Percentiles rank a stretch among this genome's conserved stretches.
Evolutionary conservation across 768 basidiomycete species (phyloP).

Genomic region (Tricholoma bakamatsutake): DNA sequence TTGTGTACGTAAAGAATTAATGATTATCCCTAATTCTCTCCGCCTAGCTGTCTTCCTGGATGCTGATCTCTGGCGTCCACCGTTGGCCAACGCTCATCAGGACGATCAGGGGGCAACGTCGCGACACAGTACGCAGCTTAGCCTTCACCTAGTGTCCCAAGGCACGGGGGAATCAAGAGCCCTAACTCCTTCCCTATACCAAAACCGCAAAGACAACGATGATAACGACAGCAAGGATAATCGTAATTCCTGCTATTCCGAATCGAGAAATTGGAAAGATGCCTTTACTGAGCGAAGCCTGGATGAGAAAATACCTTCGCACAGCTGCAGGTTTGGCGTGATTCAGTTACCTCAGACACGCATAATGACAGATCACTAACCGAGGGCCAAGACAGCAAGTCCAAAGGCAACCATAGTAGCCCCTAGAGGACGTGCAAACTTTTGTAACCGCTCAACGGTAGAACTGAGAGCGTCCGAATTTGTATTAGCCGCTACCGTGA

Average conservation of each 20-base stretch:
- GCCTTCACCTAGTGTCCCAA: no score
- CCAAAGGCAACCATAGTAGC: conserved; percentile 41
- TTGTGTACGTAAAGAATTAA: no score
- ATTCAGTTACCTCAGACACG: neutral
- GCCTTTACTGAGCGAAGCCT: conserved; percentile 42
- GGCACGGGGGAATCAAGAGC: no score
- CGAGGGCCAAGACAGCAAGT: conserved; percentile 40
- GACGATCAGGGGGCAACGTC: no score
- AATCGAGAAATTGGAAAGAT: conserved; percentile 50
- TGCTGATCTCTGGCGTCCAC: no score
- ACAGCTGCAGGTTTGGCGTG: conserved; percentile 30
- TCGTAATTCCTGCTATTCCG: conserved; percentile 33
- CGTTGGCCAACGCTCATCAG: neutral
- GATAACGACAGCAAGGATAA: conserved; percentile 8
- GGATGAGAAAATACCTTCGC: conserved; percentile 47
- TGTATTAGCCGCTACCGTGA: conserved; percentile 29
- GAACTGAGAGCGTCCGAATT: conserved; percentile 5
- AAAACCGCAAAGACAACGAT: conserved; percentile 16
- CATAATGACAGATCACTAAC: conserved; percentile 24
- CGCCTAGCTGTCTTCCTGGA: no score
- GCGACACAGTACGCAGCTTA: no score
- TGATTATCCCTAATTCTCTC: no score
- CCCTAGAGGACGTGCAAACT: conserved; percentile 48
- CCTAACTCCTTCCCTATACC: conserved; percentile 11
- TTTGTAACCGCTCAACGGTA: conserved; percentile 16